Conservation (phyloP, 1,284 basidiomycete genomes). For the Tylopilus sp. region DNA sequence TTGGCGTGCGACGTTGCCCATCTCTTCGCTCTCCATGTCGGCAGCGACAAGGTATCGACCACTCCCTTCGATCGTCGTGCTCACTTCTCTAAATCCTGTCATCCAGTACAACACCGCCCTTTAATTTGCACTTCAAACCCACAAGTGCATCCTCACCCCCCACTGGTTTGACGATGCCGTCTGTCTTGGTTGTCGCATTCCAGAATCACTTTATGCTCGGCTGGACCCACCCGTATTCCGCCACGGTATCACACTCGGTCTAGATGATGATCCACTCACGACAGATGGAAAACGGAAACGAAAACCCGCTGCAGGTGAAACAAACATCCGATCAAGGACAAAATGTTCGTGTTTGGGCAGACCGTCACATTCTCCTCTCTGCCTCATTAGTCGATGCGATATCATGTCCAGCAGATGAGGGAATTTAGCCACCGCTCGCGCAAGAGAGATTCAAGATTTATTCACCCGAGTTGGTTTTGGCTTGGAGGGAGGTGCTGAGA, state of each 20-base stretch:
- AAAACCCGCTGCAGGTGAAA: constrained; percentile 6
- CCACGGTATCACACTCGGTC: constrained; percentile 17
- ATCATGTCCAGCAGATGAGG: constrained; percentile 56
- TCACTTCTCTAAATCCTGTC: constrained; percentile 13
- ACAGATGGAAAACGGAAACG: constrained; percentile 19
- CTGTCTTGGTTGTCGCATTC: constrained; percentile 51
- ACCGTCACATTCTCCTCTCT: constrained; percentile 58
- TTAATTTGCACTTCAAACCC: constrained; percentile 45
- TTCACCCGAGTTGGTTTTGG: constrained; percentile 61
- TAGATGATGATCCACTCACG: constrained; percentile 16
- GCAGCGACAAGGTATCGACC: constrained; percentile 42
- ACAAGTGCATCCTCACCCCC: constrained; percentile 63
- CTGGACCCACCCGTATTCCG: constrained; percentile 57
- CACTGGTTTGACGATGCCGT: constrained; percentile 85
- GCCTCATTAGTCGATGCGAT: constrained; percentile 58
- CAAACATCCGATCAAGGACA: constrained; percentile 13
- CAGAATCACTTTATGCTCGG: constrained; percentile 67
- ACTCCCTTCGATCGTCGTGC: not conserved
- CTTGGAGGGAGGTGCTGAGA: constrained; percentile 62
- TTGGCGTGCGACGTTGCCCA: constrained; percentile 85
- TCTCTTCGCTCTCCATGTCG: constrained; percentile 59
- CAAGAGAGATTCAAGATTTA: constrained; percentile 57
- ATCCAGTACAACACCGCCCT: not conserved
- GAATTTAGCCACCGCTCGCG: constrained; percentile 57
- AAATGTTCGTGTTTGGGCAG: constrained; percentile 42